Conservation (phyloP, 2,329 filamentous ascomycete species). For the Aspergillus ochraceus region DNA sequence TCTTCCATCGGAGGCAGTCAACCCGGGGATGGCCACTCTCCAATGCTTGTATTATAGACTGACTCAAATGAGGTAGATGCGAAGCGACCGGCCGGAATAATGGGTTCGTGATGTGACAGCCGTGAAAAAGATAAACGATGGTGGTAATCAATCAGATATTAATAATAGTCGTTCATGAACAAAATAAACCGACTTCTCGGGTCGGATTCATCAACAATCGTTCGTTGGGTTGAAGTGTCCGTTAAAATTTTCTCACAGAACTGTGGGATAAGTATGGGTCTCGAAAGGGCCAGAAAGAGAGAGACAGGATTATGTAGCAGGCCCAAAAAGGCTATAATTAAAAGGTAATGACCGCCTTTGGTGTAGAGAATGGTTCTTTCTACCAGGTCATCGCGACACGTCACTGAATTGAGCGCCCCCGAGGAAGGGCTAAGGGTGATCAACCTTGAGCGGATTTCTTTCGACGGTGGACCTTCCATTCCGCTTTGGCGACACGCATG, state of each 20-base stretch:
- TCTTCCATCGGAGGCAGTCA: neutral
- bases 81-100: neutral
- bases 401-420: neutral
- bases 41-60: neutral
- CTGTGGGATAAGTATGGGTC: neutral
- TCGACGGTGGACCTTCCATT: conserved; percentile 72
- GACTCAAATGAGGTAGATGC: neutral
- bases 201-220: conserved; percentile 11
- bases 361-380: neutral
- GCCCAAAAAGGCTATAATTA: conserved; percentile 1
- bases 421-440: neutral
- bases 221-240: conserved; percentile 8
- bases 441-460: conserved; percentile 33
- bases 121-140: neutral
- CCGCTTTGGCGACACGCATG: conserved; percentile 84
- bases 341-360: neutral
- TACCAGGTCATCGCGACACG: conserved; percentile 1
- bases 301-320: conserved; percentile 8
- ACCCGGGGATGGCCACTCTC: neutral
- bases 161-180: conserved; percentile 1
- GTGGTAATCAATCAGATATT: neutral
- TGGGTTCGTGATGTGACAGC: conserved; percentile 8
- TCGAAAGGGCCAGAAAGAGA: conserved; percentile 1
- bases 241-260: neutral
- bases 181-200: neutral